Evolutionary conservation across 768 basidiomycete species (phyloP), one percentile per base, ranked within the genome.

Genomic region (Boletus pseudopeckii): DNA sequence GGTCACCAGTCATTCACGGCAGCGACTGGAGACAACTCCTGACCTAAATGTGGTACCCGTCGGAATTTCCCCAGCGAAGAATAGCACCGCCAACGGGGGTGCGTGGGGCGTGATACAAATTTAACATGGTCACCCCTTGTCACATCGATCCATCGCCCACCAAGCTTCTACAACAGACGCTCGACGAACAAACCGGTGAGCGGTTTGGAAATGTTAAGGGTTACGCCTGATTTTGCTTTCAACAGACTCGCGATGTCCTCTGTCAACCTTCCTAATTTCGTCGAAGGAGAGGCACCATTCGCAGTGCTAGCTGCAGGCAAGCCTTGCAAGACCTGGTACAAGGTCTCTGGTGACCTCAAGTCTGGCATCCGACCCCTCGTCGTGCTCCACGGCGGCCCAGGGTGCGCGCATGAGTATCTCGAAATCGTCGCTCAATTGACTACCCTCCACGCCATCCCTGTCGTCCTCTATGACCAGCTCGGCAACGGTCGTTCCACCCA

Each of bases 391-490:
- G 82, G 80, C 9, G 82, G 82, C 8, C 81, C 81, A 13, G 81
- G 83, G 3, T 57, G 70, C 5, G 61, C 71, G n/a, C 75, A 76
- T 52, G 63, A 72, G 39, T 77, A 78, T 61, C 63, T 80, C 17
- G 65, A 72, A 36, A 55, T 70, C 36, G 57, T 77, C 55, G 63
- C 71, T 37, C 74, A 77, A 42, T 70, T 81, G 43, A 69, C 73
- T 24, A 52, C 54, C 6, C 58, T 64, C 10, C 60, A 70, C 50
- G 44, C 57, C 30, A 79, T 77, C 43, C 80, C 81, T 11, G 71
- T 83, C 58, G 59, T 85, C 38, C 59, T 82, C 43, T 83, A 84
- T 65, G 80, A 82, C 61, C 83, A 84, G 60, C 53, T 84, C 42
- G 82, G 82, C 8, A 74, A 67, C 51, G 81, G 80, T n/a, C 65